These are phyloP conservation scores for Chenopodium berlandieri DNA, from an alignment of 148 eudicot genomes.

Conservation along the genomic window DNA sequence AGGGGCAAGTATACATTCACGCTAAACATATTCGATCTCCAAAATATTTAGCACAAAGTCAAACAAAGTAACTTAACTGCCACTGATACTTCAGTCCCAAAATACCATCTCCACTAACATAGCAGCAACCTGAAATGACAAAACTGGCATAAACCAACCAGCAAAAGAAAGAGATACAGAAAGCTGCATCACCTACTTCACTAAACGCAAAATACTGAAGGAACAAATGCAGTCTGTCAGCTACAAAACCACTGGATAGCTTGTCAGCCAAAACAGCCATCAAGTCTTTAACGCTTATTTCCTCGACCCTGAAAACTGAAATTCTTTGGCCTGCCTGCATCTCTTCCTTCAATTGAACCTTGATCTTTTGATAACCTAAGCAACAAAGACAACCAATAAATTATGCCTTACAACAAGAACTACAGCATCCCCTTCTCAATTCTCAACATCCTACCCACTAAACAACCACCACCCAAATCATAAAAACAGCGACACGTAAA, in stretches of 20 bases:
- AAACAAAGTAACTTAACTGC: conserved; percentile 53
- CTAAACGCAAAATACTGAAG: conserved; percentile 43
- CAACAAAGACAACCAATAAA: conserved; percentile 19
- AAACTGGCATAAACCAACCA: conserved; percentile 63
- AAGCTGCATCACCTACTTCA: conserved; percentile 53
- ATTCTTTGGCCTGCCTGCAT: conserved; percentile 52
- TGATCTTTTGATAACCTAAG: conserved; percentile 55
- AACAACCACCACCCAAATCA: background rate
- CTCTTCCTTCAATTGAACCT: conserved; percentile 48
- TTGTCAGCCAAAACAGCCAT: conserved; percentile 16
- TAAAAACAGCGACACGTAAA: conserved; percentile 11
- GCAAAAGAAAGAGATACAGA: conserved; percentile 42
- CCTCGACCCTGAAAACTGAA: conserved; percentile 50
- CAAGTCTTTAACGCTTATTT: conserved; percentile 40
- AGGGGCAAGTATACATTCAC: conserved; percentile 15
- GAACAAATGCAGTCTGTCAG: conserved; percentile 23
- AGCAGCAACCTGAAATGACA: conserved; percentile 70
- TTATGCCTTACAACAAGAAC: conserved; percentile 11
- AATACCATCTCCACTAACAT: conserved; percentile 50
- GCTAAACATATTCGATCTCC: conserved; percentile 28
- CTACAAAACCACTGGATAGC: conserved; percentile 18
- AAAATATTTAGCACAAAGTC: conserved; percentile 30
- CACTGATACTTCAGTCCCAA: conserved; percentile 53
- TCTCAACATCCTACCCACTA: background rate
- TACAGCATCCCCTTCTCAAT: background rate